Conservation (phyloP, 352 stramenopile species). For the Phytopythium cucurbitacearum region DNA sequence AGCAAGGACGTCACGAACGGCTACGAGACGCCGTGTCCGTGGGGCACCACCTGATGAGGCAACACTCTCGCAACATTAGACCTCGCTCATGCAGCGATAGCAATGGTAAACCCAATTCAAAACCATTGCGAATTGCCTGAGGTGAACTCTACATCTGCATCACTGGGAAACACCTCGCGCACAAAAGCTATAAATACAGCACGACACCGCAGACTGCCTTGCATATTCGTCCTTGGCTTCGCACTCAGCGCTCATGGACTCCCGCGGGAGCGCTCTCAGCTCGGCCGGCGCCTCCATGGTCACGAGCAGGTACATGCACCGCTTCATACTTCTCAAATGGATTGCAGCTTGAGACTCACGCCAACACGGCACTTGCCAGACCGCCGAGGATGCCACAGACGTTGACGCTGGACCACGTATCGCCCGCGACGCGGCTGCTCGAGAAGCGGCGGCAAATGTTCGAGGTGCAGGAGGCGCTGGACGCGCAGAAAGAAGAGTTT, state of each 20-base stretch:
- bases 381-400: constrained; percentile 78
- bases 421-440: constrained; percentile 88
- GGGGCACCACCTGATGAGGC: constrained; percentile 11
- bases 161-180: too few relatives aligned
- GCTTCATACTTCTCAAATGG: neutral
- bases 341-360: neutral
- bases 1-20: constrained; percentile 10
- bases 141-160: too few relatives aligned
- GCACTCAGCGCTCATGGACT: constrained; percentile 29
- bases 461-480: constrained; percentile 91
- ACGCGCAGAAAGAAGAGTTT: constrained; percentile 94
- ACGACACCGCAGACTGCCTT: too few relatives aligned
- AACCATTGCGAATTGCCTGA: too few relatives aligned
- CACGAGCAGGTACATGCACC: constrained; percentile 39
- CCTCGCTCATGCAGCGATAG: too few relatives aligned
- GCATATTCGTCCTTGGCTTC: too few relatives aligned
- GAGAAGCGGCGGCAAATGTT: constrained; percentile 96
- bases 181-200: too few relatives aligned
- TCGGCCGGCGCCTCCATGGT: constrained; percentile 66
- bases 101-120: too few relatives aligned
- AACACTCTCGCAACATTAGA: too few relatives aligned
- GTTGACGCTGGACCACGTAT: constrained; percentile 91
- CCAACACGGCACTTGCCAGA: constrained; percentile 1
- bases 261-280: constrained; percentile 45
- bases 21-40: constrained; percentile 12